Evolutionary conservation across 1,284 basidiomycete species (phyloP).

Genomic region (Leccinum insigne): DNA sequence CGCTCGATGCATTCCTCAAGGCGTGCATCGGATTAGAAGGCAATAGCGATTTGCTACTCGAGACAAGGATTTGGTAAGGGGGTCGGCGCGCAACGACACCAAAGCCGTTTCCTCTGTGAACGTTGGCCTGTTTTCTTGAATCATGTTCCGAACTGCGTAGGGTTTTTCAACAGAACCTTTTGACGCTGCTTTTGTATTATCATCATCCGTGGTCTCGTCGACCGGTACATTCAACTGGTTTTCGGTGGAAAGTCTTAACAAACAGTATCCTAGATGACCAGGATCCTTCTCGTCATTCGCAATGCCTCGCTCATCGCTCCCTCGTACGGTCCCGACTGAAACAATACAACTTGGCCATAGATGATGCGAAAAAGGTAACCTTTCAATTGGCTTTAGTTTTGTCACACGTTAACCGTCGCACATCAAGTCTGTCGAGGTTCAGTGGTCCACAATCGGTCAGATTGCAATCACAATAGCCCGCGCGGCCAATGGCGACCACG

Average conservation of each 20-base stretch:
- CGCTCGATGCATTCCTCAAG: conserved; percentile 91
- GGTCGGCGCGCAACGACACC: background rate
- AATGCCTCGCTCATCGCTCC: too few species aligned
- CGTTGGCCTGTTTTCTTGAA: background rate
- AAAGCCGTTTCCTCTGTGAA: background rate
- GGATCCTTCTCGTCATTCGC: too few species aligned
- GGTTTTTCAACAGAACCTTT: background rate
- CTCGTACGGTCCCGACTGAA: too few species aligned
- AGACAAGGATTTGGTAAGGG: conserved; percentile 85
- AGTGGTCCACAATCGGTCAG: too few species aligned
- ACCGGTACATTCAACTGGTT: background rate
- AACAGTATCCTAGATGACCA: too few species aligned
- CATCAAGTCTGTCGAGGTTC: too few species aligned
- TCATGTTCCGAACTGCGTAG: background rate
- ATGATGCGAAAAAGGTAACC: too few species aligned
- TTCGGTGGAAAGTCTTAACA: background rate
- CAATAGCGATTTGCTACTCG: conserved; percentile 78
- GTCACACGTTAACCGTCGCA: too few species aligned
- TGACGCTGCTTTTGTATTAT: background rate
- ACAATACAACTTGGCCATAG: too few species aligned
- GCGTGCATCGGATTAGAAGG: conserved; percentile 90
- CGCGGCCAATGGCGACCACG: too few species aligned
- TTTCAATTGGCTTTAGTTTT: too few species aligned
- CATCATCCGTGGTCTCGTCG: background rate
- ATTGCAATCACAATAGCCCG: too few species aligned